Conservation (phyloP, 768 basidiomycete species). For the Suillus brevipes region DNA sequence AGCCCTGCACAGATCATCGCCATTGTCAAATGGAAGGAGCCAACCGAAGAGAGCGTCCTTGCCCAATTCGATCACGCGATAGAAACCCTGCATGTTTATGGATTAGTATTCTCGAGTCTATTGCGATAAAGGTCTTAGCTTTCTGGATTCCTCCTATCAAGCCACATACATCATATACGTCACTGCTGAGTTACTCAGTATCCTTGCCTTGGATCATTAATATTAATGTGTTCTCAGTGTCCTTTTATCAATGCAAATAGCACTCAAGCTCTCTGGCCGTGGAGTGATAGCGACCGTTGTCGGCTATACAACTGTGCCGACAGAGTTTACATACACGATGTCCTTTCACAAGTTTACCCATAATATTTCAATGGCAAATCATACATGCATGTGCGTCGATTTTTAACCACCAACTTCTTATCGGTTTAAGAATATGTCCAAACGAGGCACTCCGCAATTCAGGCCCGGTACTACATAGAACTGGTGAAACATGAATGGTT, state of each 20-base stretch:
- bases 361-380: background rate
- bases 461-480: too few species aligned
- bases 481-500: too few species aligned
- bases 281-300: background rate
- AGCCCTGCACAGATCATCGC: constrained; percentile 22
- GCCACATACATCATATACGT: background rate
- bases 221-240: too few species aligned
- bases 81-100: constrained; percentile 15
- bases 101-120: background rate
- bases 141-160: background rate
- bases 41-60: constrained; percentile 29
- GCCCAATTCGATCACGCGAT: constrained; percentile 26
- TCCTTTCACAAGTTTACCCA: background rate
- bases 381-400: background rate
- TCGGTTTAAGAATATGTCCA: background rate
- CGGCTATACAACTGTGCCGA: background rate
- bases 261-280: background rate
- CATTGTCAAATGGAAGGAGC: constrained; percentile 28
- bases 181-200: background rate
- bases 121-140: background rate
- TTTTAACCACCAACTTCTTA: background rate
- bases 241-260: background rate
- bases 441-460: too few species aligned
- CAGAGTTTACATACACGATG: background rate
- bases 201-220: background rate